phyloP scores from a whole-genome alignment of 352 stramenopile genomes.

The Phytophthora citrophthora region DNA sequence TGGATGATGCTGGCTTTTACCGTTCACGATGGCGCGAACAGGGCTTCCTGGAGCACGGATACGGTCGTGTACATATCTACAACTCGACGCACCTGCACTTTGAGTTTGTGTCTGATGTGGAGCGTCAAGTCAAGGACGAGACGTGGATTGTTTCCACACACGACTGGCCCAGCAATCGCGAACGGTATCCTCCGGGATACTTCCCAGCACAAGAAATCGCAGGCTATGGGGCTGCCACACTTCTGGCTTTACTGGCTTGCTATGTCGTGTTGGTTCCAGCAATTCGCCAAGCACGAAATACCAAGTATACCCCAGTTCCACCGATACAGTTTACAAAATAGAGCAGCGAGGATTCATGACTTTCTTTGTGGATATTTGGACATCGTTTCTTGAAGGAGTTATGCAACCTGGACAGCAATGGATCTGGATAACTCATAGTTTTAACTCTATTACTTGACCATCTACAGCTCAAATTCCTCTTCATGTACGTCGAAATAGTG shows the following conservation, averaged over 20 bases:
- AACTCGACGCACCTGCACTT: constrained; percentile 60
- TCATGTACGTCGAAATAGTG: constrained; percentile 35
- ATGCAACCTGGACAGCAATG: too few species aligned
- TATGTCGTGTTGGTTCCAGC: constrained; percentile 26
- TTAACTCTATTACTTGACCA: background rate
- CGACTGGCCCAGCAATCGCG: constrained; percentile 46
- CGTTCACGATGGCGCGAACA: constrained; percentile 37
- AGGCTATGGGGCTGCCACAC: constrained; percentile 14
- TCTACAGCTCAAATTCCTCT: constrained; percentile 40
- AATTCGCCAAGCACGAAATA: constrained; percentile 32
- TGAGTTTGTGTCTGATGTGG: constrained; percentile 53
- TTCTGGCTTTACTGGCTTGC: constrained; percentile 25
- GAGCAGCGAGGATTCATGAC: constrained; percentile 2
- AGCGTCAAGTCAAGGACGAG: constrained; percentile 41
- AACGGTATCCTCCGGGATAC: constrained; percentile 35
- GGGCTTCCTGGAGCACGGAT: constrained; percentile 51
- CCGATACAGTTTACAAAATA: constrained; percentile 27
- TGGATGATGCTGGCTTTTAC: constrained; percentile 53
- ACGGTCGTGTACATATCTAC: constrained; percentile 63
- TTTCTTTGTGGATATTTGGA: too few species aligned
- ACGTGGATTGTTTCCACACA: constrained; percentile 60
- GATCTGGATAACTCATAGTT: too few species aligned
- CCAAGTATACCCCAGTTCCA: constrained; percentile 10
- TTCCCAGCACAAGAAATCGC: constrained; percentile 33
- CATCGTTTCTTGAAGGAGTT: too few species aligned